These are phyloP conservation scores for Naganishia sp. DNA, from an alignment of 1,284 basidiomycete species.

Conservation along the genomic window DNA sequence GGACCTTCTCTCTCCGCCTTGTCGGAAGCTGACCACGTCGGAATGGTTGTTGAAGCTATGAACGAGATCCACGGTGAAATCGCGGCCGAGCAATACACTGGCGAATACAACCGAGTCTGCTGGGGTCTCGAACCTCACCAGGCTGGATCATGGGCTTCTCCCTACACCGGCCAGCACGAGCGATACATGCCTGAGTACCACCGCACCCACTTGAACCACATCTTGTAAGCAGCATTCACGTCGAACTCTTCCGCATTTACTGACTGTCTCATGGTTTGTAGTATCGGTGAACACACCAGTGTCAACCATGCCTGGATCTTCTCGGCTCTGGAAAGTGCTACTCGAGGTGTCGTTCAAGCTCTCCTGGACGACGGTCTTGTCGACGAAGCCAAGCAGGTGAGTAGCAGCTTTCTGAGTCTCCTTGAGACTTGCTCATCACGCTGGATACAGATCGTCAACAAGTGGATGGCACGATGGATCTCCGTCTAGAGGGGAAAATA, in stretches of 20 bases:
- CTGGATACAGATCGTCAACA: constrained; percentile 33
- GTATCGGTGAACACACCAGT: constrained; percentile 40
- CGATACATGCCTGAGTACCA: constrained; percentile 40
- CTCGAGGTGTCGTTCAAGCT: constrained; percentile 39
- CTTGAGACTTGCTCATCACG: neutral
- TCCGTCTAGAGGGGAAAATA: constrained; percentile 29
- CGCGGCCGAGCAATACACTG: constrained; percentile 39
- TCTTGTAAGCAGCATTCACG: constrained; percentile 31
- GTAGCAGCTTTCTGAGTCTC: neutral
- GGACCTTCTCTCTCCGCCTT: constrained; percentile 33
- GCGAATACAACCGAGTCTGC: constrained; percentile 37
- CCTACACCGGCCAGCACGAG: constrained; percentile 39
- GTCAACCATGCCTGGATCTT: constrained; percentile 41
- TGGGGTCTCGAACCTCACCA: constrained; percentile 38
- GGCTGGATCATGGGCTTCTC: constrained; percentile 38
- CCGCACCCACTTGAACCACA: constrained; percentile 38
- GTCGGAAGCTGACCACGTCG: constrained; percentile 37
- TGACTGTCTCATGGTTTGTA: neutral
- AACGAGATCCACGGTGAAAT: constrained; percentile 39
- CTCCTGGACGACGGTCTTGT: constrained; percentile 41
- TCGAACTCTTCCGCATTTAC: neutral
- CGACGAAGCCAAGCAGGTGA: constrained; percentile 40
- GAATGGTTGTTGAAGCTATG: constrained; percentile 37
- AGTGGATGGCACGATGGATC: constrained; percentile 39
- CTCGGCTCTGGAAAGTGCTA: constrained; percentile 37